Base-by-base conservation (phyloP, 805 yeast species). In the Starmerella kuoi region DNA sequence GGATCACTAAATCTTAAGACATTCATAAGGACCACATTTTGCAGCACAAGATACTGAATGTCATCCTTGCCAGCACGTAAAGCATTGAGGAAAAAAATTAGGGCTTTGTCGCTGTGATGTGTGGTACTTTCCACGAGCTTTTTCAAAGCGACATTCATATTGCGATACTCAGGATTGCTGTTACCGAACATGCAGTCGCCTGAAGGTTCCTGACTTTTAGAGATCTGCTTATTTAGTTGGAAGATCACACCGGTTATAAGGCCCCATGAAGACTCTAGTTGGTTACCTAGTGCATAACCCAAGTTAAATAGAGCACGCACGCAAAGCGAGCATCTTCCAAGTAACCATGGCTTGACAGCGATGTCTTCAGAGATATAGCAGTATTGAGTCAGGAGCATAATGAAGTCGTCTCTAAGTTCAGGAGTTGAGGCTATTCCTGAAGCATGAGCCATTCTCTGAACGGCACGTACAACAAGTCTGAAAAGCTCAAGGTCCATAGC, bases 381-480 rank as follows among this genome's bases (percentile, higher is more conserved):
- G 43, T 44, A 45, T 42, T 48, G 54, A 2, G 42, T 38, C 23
- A 65, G 48, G 6, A 64, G 52, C 5, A 52, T 47, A 39, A 66
- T 46, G 36, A 76, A 70, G 8, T 73, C 71, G 53, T 84, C 81
- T 37, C 94, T 64, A 19, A 78, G 65, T 0, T 63, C 64, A 1
- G 59, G 55, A 11, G 80, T 56, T 0, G 75, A 77, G n/a, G 86
- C 59, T 14, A 84, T 62, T 0, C 96, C 96, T 0, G 87, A 71
- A 0, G 87, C 75, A 56, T 85, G 95, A 5, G 94, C 75, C 37
- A 83, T 66, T 48, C 79, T 77, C 57, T 88, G 96, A 6, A 83
- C 67, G 0, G 93, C 72, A 31, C 94, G 65, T 2, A 86, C 74
- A 3, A 79, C 55, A 8, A 66, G 61, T 43, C 80, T 80, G 58